Conservation (phyloP, 2,329 filamentous ascomycete genomes). For the Botrytis squamosa region DNA sequence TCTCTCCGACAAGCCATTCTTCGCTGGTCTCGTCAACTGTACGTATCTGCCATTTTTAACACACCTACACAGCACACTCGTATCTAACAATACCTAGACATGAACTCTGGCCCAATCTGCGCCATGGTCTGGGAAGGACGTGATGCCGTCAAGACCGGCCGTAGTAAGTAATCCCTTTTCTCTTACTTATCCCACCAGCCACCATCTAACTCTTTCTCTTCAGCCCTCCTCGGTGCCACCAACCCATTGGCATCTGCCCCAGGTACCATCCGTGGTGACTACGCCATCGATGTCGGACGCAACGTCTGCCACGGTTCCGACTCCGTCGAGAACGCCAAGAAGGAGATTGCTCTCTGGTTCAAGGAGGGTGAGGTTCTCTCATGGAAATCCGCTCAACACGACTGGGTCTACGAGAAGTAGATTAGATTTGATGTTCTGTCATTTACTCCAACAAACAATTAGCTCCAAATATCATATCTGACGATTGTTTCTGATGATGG, state of each 20-base stretch:
- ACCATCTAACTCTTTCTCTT: constrained; percentile 27
- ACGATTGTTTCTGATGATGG: neutral
- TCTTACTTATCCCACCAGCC: constrained; percentile 13
- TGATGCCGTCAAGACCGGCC: constrained; percentile 98
- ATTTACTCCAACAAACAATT: neutral
- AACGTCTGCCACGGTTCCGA: constrained; percentile 99
- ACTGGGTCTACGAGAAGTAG: constrained; percentile 96
- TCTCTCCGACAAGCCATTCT: constrained; percentile 93
- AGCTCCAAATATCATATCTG: neutral
- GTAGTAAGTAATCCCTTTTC: constrained; percentile 56
- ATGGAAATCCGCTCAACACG: constrained; percentile 81
- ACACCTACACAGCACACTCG: constrained; percentile 25
- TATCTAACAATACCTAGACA: constrained; percentile 61
- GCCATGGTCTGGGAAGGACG: constrained; percentile 99
- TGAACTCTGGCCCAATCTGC: constrained; percentile 93
- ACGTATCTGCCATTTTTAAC: constrained; percentile 43
- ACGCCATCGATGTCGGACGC: constrained; percentile 82
- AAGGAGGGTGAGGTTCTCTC: constrained; percentile 77
- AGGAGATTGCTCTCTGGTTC: constrained; percentile 99
- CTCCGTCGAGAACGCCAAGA: constrained; percentile 97
- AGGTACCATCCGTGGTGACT: constrained; percentile 95
- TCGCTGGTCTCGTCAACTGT: constrained; percentile 91
- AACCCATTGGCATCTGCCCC: constrained; percentile 94
- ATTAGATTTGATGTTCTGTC: constrained; percentile 23
- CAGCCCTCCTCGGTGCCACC: constrained; percentile 93